phyloP scores from a whole-genome alignment of 176 grass and related monocot species.

The Alloteropsis semialata region DNA sequence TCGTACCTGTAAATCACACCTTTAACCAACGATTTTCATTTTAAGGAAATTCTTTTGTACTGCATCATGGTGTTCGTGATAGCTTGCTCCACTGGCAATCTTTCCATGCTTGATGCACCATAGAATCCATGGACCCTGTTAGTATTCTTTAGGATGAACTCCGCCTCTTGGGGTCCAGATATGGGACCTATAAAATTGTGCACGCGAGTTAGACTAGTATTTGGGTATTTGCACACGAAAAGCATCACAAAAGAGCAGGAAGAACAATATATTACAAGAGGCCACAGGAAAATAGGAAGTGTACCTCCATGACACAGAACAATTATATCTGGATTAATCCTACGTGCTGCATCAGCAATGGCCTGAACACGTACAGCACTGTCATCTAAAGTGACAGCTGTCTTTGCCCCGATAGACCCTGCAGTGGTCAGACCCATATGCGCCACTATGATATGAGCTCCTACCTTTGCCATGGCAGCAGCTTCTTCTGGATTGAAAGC shows the following conservation, averaged over 20 bases:
- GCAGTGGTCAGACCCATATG: conserved; percentile 97
- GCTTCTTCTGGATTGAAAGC: conserved; percentile 83
- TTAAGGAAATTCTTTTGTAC: conserved; percentile 82
- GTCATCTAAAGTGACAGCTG: conserved; percentile 65
- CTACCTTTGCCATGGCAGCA: conserved; percentile 78
- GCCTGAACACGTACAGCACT: conserved; percentile 62
- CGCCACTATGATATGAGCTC: conserved; percentile 78
- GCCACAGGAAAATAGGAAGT: not conserved
- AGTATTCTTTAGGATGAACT: conserved; percentile 78
- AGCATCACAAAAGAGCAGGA: not conserved
- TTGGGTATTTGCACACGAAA: conserved; percentile 10
- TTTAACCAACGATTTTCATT: conserved; percentile 25
- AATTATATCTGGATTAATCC: conserved; percentile 72
- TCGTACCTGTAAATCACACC: not conserved
- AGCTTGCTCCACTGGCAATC: conserved; percentile 81
- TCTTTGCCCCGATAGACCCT: conserved; percentile 85
- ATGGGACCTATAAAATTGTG: conserved; percentile 61
- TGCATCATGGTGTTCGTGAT: conserved; percentile 84
- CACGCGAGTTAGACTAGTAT: not conserved
- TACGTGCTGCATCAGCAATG: conserved; percentile 68
- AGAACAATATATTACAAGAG: not conserved
- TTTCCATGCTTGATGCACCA: conserved; percentile 93
- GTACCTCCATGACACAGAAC: conserved; percentile 91
- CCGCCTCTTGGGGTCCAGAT: conserved; percentile 75
- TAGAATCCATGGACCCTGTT: conserved; percentile 88